Evolutionary conservation across 768 basidiomycete genomes (phyloP), one percentile per base, ranked within the genome.

Genomic region (Tulasnella sp.): DNA sequence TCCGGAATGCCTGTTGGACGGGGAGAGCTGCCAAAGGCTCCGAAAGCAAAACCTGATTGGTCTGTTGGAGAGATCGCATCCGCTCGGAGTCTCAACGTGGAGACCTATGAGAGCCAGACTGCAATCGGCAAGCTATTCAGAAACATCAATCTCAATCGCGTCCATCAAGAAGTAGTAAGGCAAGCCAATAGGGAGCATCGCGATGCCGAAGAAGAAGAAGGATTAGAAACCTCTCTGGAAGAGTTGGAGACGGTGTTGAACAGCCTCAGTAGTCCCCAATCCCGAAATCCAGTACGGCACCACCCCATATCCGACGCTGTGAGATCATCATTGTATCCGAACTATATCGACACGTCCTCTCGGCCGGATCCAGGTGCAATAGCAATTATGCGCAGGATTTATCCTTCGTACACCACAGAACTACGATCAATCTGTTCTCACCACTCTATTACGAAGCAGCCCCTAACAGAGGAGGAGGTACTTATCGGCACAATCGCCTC

Each of bases 121-220:
- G 89, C 89, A 0, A 89, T 93, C 48, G 92, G 92, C 3, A 83
- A 84, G 74, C 86, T 93, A 9, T 93, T 88, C 81, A 86, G 92
- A 72, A 87, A 79, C 2, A 89, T 93, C 81, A 85, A 89, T 23
- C 85, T 93, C n/a, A 88, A 88, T 55, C 37, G 35, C n/a, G 26
- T 48, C 26, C 46, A 75, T 75, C 20, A 20, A 20, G 37, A 51
- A 23, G 74, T 55, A 35, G 55, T n/a, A 16, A 29, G 74, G 51
- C 74, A 75, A 29, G 74, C 74, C 18, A 75, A 48, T 44, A 75
- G 74, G n/a, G 74, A 75, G 23, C 74, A 75, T 57, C 26, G 44
- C 16, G 39, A 35, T 29, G 44, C 32, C 6, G 29, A 48, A 23
- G 39, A 29, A 15, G 48, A 70, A 39, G 51, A 40, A 42, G 42